These are phyloP conservation scores for Arabidopsis lyrata DNA, from an alignment of 441 rosid genomes.

Conservation along the genomic window DNA sequence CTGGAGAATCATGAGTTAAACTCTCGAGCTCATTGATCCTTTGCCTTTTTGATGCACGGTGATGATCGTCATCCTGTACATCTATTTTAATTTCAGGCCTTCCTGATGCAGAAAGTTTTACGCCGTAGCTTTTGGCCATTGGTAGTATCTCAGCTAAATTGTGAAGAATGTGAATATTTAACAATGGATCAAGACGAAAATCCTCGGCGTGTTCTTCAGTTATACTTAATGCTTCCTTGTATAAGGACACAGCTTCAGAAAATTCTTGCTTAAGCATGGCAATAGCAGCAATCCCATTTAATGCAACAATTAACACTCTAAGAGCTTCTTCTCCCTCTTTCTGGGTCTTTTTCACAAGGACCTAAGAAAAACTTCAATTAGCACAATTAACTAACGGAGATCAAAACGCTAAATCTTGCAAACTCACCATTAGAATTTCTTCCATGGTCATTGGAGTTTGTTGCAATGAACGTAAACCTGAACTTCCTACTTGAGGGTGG, in stretches of 20 bases:
- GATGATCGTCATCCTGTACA: conserved; percentile 47
- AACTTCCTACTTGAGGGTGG: conserved; percentile 99
- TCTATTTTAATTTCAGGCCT: conserved; percentile 51
- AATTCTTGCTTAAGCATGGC: conserved; percentile 77
- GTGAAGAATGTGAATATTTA: conserved; percentile 94
- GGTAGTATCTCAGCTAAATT: conserved; percentile 85
- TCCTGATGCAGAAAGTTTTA: conserved; percentile 46
- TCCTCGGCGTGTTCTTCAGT: conserved; percentile 79
- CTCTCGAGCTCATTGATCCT: conserved; percentile 46
- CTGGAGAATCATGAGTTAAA: conserved; percentile 44
- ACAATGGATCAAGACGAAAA: conserved; percentile 89
- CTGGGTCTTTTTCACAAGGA: conserved; percentile 92
- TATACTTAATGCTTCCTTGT: conserved; percentile 81
- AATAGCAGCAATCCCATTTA: conserved; percentile 96
- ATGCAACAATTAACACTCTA: conserved; percentile 84
- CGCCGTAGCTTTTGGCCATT: conserved; percentile 46
- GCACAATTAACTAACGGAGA: conserved; percentile 35
- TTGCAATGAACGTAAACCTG: conserved; percentile 91
- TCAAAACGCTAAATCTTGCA: conserved; percentile 16
- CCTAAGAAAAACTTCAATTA: conserved; percentile 57
- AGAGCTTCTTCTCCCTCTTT: conserved; percentile 96
- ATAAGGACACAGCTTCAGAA: conserved; percentile 72
- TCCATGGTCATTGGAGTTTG: conserved; percentile 98
- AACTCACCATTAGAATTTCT: conserved; percentile 82
- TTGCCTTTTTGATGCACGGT: conserved; percentile 59